A percentile compares a stretch with the other conserved stretches of the same genome.
These are phyloP conservation scores for Haplographium delicatum DNA, from an alignment of 495 filamentous ascomycete genomes.

Conservation along the genomic window DNA sequence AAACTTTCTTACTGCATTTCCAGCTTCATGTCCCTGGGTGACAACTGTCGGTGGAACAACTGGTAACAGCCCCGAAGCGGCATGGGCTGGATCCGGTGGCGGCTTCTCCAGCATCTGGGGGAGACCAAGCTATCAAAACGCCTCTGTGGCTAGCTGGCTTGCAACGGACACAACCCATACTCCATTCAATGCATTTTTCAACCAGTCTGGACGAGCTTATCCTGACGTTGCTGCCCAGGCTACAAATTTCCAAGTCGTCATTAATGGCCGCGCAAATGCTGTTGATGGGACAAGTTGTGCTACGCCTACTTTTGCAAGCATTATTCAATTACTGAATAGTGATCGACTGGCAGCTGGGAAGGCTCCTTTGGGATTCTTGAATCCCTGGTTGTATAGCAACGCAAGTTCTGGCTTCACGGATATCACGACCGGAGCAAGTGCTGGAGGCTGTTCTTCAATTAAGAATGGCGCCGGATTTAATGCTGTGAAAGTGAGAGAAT, in stretches of 20 bases:
- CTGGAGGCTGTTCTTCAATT: too few relatives aligned
- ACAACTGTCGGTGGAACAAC: conserved; percentile 68
- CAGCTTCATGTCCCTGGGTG: conserved; percentile 75
- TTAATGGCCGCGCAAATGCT: not conserved
- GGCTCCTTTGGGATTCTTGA: conserved; percentile 55
- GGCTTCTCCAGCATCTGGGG: conserved; percentile 70
- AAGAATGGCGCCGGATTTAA: too few relatives aligned
- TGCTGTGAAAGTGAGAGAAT: too few relatives aligned
- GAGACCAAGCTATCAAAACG: conserved; percentile 59
- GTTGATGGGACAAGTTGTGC: conserved; percentile 27
- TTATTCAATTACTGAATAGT: conserved; percentile 55
- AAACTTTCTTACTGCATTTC: conserved; percentile 42
- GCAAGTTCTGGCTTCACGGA: conserved; percentile 47
- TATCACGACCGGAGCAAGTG: conserved; percentile 48
- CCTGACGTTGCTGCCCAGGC: conserved; percentile 69
- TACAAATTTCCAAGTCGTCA: conserved; percentile 16
- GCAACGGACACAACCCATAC: conserved; percentile 22
- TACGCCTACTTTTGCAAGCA: conserved; percentile 46
- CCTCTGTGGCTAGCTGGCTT: conserved; percentile 16
- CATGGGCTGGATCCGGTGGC: conserved; percentile 54
- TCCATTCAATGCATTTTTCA: conserved; percentile 54
- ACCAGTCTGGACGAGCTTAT: conserved; percentile 59
- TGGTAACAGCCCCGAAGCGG: conserved; percentile 50
- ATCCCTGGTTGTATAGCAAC: conserved; percentile 56
- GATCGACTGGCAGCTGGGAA: conserved; percentile 43